Base-by-base conservation (phyloP, 495 filamentous ascomycete genomes). In the Penicillium psychrofluorescens region DNA sequence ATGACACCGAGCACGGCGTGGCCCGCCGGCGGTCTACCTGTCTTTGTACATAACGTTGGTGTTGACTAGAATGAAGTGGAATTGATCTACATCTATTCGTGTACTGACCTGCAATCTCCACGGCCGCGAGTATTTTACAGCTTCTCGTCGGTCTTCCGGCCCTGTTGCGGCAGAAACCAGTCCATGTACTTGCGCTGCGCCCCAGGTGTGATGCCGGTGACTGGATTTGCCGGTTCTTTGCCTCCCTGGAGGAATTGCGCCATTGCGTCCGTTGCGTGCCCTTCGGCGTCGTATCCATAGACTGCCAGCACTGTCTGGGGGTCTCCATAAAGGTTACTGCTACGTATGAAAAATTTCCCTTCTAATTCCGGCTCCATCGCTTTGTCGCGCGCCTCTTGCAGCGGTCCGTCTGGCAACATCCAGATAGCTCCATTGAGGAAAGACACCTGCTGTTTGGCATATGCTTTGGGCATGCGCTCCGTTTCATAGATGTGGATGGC, bases 171-270 rank as follows among this genome's bases (percentile, higher is more conserved):
- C 38, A 40, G 11, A 28, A 40, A 40, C 38, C 38, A 40, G 22
- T 40, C 38, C 38, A 40, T 40, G 38, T 40, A 40, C 13, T 40
- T 29, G 38, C 38, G 38, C 38, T 29, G 38, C 22, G 30, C 4
- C 4, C 5, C 11, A 10, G 38, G 16, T 8, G 38, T 40, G 22
- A 40, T 27, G 8, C 22, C 22, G 4, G 38, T 40, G 22, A 8
- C 10, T 0, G 38, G 22, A 22, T 40, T 12, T 12, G 38, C 78
- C 77, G 4, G 72, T 81, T 10, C 65, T 75, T 40, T 83, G 75
- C 78, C 49, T 80, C 39, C 78, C 22, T 22, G 22, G 22, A 22
- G 22, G 22, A 22, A 22, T 6, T 22, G 22, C 4, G 22, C 22
- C 4, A 22, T 4, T 22, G 22, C 22, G 22, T 22, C 22, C 22